These are phyloP conservation scores for Tephrocybe sp. DNA, from an alignment of 768 basidiomycete genomes.

Conservation along the genomic window DNA sequence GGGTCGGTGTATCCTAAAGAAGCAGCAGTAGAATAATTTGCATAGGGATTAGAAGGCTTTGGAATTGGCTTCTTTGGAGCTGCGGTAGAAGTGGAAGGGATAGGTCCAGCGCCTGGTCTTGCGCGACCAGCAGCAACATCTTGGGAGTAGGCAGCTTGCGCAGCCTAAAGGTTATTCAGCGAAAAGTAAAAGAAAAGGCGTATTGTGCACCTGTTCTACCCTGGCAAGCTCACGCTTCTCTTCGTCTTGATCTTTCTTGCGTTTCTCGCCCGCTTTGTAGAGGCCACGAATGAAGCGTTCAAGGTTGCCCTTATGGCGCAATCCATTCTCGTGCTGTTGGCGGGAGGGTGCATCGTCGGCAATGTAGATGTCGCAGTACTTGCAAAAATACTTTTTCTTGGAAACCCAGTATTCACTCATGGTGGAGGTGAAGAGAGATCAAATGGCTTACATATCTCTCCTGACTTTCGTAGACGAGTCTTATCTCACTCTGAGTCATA, in stretches of 20 bases:
- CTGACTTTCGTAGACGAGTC: too few species aligned
- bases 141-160: conserved; percentile 73
- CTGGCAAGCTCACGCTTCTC: conserved; percentile 84
- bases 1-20: conserved; percentile 81
- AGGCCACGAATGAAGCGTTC: conserved; percentile 90
- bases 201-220: conserved; percentile 67
- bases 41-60: conserved; percentile 62
- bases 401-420: conserved; percentile 96
- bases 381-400: conserved; percentile 91
- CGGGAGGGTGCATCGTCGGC: conserved; percentile 94
- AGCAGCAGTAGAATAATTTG: conserved; percentile 87
- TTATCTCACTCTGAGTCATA: too few species aligned
- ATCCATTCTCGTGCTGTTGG: conserved; percentile 87
- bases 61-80: conserved; percentile 37
- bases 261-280: conserved; percentile 91
- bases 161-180: conserved; percentile 47
- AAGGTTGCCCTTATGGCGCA: conserved; percentile 91
- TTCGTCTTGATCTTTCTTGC: conserved; percentile 80
- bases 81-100: conserved; percentile 27
- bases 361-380: conserved; percentile 97
- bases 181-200: neutral
- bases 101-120: conserved; percentile 30
- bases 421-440: conserved; percentile 12
- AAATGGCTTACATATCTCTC: neutral
- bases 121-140: conserved; percentile 73